Conservation (phyloP, 192 early-diverging fungal genomes). For the Coemansia sp. region DNA sequence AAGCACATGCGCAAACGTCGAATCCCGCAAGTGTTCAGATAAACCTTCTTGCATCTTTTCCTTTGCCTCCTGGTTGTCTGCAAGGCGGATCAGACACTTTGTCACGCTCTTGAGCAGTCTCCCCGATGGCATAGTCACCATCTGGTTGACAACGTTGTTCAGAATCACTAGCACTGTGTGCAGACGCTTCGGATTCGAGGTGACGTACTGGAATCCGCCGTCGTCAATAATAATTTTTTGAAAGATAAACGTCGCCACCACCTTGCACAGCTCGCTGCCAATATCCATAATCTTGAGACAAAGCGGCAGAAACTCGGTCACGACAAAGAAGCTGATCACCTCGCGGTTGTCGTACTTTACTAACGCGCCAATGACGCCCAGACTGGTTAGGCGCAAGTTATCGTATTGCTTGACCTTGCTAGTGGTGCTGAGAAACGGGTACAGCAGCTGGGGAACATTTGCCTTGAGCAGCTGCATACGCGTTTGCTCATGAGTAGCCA, state of each 20-base stretch:
- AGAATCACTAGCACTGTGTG: conserved; percentile 94
- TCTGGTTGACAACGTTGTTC: conserved; percentile 88
- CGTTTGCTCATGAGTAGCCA: conserved; percentile 92
- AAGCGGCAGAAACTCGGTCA: conserved; percentile 96
- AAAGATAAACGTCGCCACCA: conserved; percentile 98
- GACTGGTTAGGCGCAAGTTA: conserved; percentile 88
- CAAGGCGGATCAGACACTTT: conserved; percentile 87
- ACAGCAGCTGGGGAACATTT: conserved; percentile 95
- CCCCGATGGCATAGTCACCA: conserved; percentile 81
- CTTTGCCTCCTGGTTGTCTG: conserved; percentile 88
- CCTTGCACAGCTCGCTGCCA: conserved; percentile 94
- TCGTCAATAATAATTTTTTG: conserved; percentile 96
- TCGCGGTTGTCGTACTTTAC: conserved; percentile 98
- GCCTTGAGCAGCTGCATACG: conserved; percentile 67
- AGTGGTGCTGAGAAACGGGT: conserved; percentile 95
- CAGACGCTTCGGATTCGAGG: conserved; percentile 66
- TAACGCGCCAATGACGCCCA: conserved; percentile 95
- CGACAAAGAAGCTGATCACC: conserved; percentile 91
- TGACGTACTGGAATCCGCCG: conserved; percentile 69
- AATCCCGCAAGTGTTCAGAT: conserved; percentile 84
- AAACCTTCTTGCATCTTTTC: conserved; percentile 89
- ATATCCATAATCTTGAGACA: conserved; percentile 99
- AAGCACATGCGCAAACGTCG: conserved; percentile 78
- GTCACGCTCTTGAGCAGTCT: conserved; percentile 92
- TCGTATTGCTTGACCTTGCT: conserved; percentile 95